Conservation (phyloP, 2,329 filamentous ascomycete species). For the Geosmithia morbida region DNA sequence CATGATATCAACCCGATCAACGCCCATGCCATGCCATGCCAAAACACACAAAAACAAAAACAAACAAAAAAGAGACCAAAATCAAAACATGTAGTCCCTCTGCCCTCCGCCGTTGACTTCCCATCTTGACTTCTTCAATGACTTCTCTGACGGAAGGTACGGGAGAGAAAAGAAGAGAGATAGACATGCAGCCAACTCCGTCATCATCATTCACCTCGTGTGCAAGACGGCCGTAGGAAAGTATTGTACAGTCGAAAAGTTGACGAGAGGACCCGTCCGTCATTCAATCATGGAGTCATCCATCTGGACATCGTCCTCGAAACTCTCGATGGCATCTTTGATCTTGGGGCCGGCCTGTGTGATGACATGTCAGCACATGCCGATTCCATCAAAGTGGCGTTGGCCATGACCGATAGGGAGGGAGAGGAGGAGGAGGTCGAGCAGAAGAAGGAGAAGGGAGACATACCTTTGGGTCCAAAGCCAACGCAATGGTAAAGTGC, state of each 20-base stretch:
- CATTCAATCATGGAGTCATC: constrained; percentile 49
- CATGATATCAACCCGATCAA: background rate
- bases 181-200: too few species aligned
- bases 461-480: constrained; percentile 92
- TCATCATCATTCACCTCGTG: too few species aligned
- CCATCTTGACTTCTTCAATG: too few species aligned
- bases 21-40: background rate
- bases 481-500: constrained; percentile 88
- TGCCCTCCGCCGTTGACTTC: too few species aligned
- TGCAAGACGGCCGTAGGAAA: too few species aligned
- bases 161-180: too few species aligned
- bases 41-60: too few species aligned
- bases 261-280: constrained; percentile 8
- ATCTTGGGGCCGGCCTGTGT: constrained; percentile 83
- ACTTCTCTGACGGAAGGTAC: too few species aligned
- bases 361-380: constrained; percentile 5
- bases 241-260: background rate
- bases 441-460: constrained; percentile 8
- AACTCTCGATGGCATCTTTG: constrained; percentile 88
- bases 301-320: constrained; percentile 67
- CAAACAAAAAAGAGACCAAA: background rate
- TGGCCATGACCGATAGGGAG: too few species aligned
- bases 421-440: too few species aligned
- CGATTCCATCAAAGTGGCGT: constrained; percentile 1
- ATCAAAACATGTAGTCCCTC: background rate